These are phyloP conservation scores for Herpetomonas tarakana DNA, from an alignment of 208 protist species.

Conservation along the genomic window DNA sequence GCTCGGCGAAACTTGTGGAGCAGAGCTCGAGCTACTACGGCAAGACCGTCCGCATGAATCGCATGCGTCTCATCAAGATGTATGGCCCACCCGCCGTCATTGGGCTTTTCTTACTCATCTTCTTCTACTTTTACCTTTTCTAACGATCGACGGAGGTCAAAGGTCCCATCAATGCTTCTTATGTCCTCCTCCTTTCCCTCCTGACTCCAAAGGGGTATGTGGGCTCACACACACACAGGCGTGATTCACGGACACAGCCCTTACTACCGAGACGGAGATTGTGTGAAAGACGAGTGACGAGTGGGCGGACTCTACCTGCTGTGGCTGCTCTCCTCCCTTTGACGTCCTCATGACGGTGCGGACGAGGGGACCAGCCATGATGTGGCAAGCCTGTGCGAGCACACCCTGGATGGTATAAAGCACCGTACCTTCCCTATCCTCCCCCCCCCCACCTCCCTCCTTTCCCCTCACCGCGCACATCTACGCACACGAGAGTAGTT, in stretches of 20 bases:
- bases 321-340: no score
- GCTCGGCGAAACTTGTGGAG: conserved; percentile 75
- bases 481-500: not conserved
- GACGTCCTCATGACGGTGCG: no score
- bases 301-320: no score
- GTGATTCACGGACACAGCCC: no score
- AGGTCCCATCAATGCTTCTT: conserved; percentile 1
- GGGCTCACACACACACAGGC: no score
- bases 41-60: conserved; percentile 86
- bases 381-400: no score
- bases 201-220: no score
- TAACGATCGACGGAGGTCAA: conserved; percentile 5
- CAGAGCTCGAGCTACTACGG: conserved; percentile 84
- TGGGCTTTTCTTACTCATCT: conserved; percentile 56
- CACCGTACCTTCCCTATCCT: not conserved
- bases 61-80: conserved; percentile 81
- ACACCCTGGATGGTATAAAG: no score
- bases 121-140: conserved; percentile 87
- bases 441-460: not conserved
- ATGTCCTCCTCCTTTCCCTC: conserved; percentile 1
- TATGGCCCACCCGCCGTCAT: conserved; percentile 82
- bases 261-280: no score
- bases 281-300: no score
- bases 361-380: no score
- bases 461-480: not conserved